Evolutionary conservation across 208 protist species (phyloP).

Genomic region (Kentomonas sorsogonicus): DNA sequence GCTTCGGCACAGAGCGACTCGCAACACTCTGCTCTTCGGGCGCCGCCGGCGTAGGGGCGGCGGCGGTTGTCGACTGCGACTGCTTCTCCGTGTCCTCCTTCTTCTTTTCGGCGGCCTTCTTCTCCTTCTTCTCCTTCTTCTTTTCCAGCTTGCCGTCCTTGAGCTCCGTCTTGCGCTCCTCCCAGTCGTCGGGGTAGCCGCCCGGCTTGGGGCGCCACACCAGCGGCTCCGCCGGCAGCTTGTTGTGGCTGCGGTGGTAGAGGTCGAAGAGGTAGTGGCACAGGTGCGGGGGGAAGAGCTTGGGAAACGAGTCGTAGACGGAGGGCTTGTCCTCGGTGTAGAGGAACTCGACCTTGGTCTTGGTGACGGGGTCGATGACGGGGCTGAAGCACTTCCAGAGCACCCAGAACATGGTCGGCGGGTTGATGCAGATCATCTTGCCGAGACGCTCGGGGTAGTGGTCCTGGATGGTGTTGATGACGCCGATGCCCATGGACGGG

Average conservation of each 20-base stretch:
- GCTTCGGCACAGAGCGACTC: too few species aligned
- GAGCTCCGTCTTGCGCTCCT: conserved; percentile 32
- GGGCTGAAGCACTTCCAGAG: conserved; percentile 70
- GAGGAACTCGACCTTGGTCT: conserved; percentile 67
- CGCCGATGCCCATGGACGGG: conserved; percentile 48
- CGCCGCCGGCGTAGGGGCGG: too few species aligned
- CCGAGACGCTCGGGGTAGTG: conserved; percentile 85
- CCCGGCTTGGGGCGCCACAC: conserved; percentile 48
- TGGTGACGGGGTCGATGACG: conserved; percentile 75
- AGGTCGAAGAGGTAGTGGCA: conserved; percentile 60
- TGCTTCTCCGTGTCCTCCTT: conserved; percentile 18
- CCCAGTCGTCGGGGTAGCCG: conserved; percentile 33
- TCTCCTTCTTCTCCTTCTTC: conserved; percentile 19
- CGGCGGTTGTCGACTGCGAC: too few species aligned
- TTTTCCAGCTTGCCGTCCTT: conserved; percentile 28
- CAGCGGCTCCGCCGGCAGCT: conserved; percentile 28
- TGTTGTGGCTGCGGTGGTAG: conserved; percentile 65
- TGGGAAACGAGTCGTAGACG: conserved; percentile 48
- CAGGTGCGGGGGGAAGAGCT: conserved; percentile 52
- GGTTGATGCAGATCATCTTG: conserved; percentile 77
- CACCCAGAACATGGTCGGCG: conserved; percentile 66
- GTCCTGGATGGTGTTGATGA: conserved; percentile 65
- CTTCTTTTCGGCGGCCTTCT: conserved; percentile 17
- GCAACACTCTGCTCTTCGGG: too few species aligned
- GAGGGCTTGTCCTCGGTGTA: conserved; percentile 63